Conservation (phyloP, 768 basidiomycete genomes). For the Termitomyces sp. region DNA sequence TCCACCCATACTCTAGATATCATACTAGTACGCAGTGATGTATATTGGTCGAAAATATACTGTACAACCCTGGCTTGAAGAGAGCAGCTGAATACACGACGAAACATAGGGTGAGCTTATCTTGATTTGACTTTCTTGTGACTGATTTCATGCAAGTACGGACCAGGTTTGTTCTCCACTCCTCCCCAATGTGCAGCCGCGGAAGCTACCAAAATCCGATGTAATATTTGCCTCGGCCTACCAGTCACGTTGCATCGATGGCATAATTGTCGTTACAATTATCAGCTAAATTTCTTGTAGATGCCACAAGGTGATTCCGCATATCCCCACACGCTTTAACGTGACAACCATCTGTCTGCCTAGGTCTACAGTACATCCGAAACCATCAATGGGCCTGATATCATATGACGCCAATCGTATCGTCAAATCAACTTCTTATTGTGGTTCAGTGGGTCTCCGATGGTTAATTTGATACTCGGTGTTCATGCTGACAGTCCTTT, state of each 20-base stretch:
- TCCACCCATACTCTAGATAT: no score
- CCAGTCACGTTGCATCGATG: no score
- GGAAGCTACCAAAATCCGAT: constrained; percentile 58
- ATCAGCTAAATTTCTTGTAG: constrained; percentile 18
- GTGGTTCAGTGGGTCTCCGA: constrained; percentile 30
- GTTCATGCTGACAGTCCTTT: neutral
- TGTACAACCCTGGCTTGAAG: no score
- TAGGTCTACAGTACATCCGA: constrained; percentile 32
- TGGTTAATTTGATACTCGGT: neutral
- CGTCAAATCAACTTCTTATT: constrained; percentile 29
- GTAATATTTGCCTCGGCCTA: constrained; percentile 54
- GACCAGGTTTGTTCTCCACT: no score
- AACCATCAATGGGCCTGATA: constrained; percentile 34
- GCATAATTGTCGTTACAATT: no score
- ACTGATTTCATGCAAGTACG: no score
- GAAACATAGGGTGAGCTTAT: no score
- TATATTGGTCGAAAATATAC: no score
- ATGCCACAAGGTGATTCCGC: constrained; percentile 19
- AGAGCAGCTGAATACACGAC: no score
- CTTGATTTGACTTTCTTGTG: no score
- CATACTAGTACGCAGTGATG: no score
- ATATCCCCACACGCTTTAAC: neutral
- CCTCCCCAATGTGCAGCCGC: constrained; percentile 36
- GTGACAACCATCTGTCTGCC: constrained; percentile 3
- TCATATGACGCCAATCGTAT: constrained; percentile 32